Evolutionary conservation across 495 filamentous ascomycete species (phyloP).

Genomic region (Elasticomyces elasticus): DNA sequence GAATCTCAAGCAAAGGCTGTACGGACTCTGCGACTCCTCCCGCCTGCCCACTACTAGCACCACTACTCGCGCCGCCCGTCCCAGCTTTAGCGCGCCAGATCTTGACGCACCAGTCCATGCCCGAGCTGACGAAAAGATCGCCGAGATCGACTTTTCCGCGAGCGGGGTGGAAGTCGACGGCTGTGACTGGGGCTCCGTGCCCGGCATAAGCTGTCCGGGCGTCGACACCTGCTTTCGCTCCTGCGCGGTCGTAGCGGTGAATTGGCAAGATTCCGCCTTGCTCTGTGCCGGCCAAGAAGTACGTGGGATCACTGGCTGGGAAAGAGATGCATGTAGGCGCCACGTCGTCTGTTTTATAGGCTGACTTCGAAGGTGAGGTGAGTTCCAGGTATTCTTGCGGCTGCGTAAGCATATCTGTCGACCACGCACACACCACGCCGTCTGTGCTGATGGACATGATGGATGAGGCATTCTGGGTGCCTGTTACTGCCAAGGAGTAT

Average conservation of each 20-base stretch:
- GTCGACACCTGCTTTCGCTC: constrained; percentile 91
- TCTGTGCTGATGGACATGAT: constrained; percentile 94
- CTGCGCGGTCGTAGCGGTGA: constrained; percentile 92
- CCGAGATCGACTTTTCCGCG: constrained; percentile 89
- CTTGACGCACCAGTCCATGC: constrained; percentile 92
- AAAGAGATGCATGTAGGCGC: constrained; percentile 96
- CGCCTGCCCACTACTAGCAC: constrained; percentile 33
- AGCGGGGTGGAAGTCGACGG: constrained; percentile 86
- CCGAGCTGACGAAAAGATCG: constrained; percentile 76
- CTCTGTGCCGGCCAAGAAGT: constrained; percentile 93
- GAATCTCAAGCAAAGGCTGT: constrained; percentile 73
- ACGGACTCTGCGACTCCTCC: constrained; percentile 38
- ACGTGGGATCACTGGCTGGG: constrained; percentile 88
- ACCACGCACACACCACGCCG: constrained; percentile 93
- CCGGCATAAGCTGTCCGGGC: constrained; percentile 71
- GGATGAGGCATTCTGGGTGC: constrained; percentile 97
- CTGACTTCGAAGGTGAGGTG: constrained; percentile 69
- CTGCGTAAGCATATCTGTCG: constrained; percentile 89
- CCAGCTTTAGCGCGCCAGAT: constrained; percentile 80
- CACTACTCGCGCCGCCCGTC: constrained; percentile 42
- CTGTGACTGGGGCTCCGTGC: constrained; percentile 91
- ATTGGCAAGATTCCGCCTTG: constrained; percentile 93
- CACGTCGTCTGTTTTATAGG: constrained; percentile 77
- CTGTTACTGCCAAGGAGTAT: constrained; percentile 88
- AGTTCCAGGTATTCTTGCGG: constrained; percentile 89